Evolutionary conservation across 1,284 basidiomycete species (phyloP), one percentile per base, ranked within the genome.

Genomic region (Stygiomarasmius scandens): DNA sequence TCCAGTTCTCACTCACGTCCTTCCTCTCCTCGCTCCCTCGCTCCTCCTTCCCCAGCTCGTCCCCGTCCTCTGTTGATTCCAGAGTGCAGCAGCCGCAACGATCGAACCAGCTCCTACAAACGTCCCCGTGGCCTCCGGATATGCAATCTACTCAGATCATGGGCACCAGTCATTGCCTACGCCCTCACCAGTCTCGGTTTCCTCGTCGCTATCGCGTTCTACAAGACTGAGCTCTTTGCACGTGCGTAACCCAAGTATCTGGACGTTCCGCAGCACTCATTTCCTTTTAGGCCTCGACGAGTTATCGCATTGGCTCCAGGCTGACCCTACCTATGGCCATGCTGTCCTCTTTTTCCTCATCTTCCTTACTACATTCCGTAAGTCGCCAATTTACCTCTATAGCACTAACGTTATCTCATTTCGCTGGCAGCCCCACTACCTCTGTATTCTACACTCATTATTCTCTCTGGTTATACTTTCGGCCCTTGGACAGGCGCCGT

Each of bases 401-500:
- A 43, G 24, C 29, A 46, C 49, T 47, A 25, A 29, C 38, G 11
- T 10, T 20, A 32, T 20, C 24, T 27, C 16, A 50, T 29, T 32
- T 27, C 14, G 36, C 27, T 41, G 20, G 14, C 66, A 87, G 90
- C 92, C 55, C 93, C 93, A 43, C 66, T 95, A 52, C 93, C 92
- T 45, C 77, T 95, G 62, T 95, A 95, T 74, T 93, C 91, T 63
- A 95, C 92, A 9, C 80, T 95, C 74, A 92, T 94, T 71, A 83
- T 91, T 66, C 81, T 95, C 62, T 91, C 92, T 57, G 92, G 92
- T 38, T 95, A 94, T 74, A 92, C 92, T 14, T 95, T 88, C 67
- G 92, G 93, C 55, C 77, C 89, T 27, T 87, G 86, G 85, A 82
- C 81, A 49, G 92, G 93, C 63, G 89, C 89, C 58, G 72, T 90